Percentiles rank a stretch among this genome's conserved stretches.
Evolutionary conservation across 768 basidiomycete species (phyloP).

Genomic region (Leccinum arenicola): DNA sequence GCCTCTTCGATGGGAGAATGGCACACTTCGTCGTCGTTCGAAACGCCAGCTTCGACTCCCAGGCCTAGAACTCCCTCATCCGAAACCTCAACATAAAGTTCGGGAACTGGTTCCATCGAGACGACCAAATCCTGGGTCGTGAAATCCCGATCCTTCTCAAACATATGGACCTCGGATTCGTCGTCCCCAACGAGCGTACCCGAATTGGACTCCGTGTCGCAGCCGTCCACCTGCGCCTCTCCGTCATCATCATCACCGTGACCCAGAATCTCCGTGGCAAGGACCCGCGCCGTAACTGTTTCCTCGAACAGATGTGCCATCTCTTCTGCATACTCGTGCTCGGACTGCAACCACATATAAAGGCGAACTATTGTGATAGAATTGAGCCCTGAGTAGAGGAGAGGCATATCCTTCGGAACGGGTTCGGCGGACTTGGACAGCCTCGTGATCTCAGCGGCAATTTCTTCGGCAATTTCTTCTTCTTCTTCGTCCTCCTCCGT

Average conservation of each 20-base stretch:
- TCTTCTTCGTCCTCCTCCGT: background rate
- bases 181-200: slow-evolving; percentile 14
- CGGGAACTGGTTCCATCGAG: background rate
- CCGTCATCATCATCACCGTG: background rate
- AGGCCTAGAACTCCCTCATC: background rate
- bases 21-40: background rate
- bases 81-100: background rate
- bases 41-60: slow-evolving; percentile 4
- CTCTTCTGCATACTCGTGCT: slow-evolving; percentile 31
- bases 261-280: slow-evolving; percentile 30
- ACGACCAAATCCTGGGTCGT: background rate
- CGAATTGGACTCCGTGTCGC: slow-evolving; percentile 2
- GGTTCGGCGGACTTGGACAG: slow-evolving; percentile 29
- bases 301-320: slow-evolving; percentile 32
- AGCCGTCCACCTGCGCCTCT: background rate
- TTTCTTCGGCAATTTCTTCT: slow-evolving; percentile 25
- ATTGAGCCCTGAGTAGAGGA: slow-evolving; percentile 34
- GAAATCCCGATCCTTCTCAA: slow-evolving; percentile 8
- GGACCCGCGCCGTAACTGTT: slow-evolving; percentile 27
- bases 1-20: background rate
- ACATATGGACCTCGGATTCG: slow-evolving; percentile 3
- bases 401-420: slow-evolving; percentile 32
- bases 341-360: slow-evolving; percentile 32
- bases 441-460: slow-evolving; percentile 31
- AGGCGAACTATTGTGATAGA: slow-evolving; percentile 29